Evolutionary conservation across 805 yeast genomes (phyloP).

Genomic region (Schizosaccharomyces cryophilus): DNA sequence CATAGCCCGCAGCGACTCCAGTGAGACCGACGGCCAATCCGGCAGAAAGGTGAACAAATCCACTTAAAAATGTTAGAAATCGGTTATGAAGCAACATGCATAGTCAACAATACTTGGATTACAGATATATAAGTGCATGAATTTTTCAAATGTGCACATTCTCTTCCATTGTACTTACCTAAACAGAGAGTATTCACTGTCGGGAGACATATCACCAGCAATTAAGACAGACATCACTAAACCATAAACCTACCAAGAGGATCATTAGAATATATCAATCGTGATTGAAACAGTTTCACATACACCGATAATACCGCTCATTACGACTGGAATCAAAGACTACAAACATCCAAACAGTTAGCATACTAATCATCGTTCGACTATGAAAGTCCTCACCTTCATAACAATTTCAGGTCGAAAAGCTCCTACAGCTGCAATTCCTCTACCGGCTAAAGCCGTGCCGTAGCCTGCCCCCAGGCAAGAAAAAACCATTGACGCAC

Average conservation of each 20-base stretch:
- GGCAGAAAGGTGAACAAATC: constrained; percentile 94
- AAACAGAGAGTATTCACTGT: constrained; percentile 77
- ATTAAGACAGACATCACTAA: constrained; percentile 87
- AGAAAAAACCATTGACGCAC: constrained; percentile 1
- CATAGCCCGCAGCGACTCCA: constrained; percentile 95
- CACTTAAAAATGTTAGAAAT: constrained; percentile 14
- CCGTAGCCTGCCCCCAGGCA: constrained; percentile 93
- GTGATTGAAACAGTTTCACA: constrained; percentile 5
- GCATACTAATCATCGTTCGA: neutral
- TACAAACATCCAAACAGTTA: neutral
- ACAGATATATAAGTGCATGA: too few relatives aligned
- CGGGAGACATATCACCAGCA: constrained; percentile 42
- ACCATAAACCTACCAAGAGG: constrained; percentile 30
- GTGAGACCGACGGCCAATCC: constrained; percentile 93
- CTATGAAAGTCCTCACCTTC: constrained; percentile 1
- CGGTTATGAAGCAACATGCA: neutral
- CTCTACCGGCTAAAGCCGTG: constrained; percentile 97
- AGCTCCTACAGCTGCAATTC: constrained; percentile 95
- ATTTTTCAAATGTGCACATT: too few relatives aligned
- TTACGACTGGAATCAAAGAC: constrained; percentile 71
- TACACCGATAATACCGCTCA: constrained; percentile 99
- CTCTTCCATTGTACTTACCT: constrained; percentile 17
- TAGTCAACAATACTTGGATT: neutral
- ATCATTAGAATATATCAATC: neutral
- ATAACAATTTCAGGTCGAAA: constrained; percentile 89